A percentile compares a stretch with the other conserved stretches of the same genome.
These are phyloP conservation scores for Boletus sensibilis DNA, from an alignment of 768 basidiomycete genomes.

Conservation along the genomic window DNA sequence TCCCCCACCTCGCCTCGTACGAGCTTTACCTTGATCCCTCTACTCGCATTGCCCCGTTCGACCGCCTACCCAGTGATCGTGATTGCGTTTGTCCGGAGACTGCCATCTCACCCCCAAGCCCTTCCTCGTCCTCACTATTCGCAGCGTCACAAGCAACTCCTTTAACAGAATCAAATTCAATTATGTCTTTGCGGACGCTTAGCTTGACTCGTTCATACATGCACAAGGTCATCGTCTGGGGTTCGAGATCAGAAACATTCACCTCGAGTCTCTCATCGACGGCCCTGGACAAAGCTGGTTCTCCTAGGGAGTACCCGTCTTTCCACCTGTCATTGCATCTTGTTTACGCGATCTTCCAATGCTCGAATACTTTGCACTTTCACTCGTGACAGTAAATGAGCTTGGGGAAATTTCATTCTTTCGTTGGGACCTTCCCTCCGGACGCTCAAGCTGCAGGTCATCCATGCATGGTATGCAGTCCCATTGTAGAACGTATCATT, in stretches of 20 bases:
- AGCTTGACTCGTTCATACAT: constrained; percentile 37
- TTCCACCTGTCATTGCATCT: constrained; percentile 28
- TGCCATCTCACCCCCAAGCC: constrained; percentile 20
- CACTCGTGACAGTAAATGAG: constrained; percentile 36
- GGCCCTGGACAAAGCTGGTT: constrained; percentile 28
- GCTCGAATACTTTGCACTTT: constrained; percentile 39
- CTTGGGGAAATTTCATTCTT: constrained; percentile 32
- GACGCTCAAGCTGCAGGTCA: constrained; percentile 38
- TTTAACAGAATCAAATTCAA: constrained; percentile 35
- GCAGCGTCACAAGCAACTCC: constrained; percentile 34
- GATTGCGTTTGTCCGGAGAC: constrained; percentile 38
- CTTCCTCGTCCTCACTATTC: constrained; percentile 31
- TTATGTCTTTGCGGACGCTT: constrained; percentile 27
- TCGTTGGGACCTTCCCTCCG: constrained; percentile 29
- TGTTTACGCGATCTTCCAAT: constrained; percentile 28
- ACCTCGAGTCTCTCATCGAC: constrained; percentile 33
- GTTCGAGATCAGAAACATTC: constrained; percentile 37
- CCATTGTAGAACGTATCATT: constrained; percentile 31
- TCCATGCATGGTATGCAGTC: constrained; percentile 34
- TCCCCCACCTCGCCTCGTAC: constrained; percentile 27
- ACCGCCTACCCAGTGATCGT: constrained; percentile 23
- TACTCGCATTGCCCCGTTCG: constrained; percentile 31
- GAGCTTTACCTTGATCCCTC: constrained; percentile 34
- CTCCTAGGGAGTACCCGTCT: constrained; percentile 37
- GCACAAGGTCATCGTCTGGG: constrained; percentile 34